A percentile compares a stretch with the other conserved stretches of the same genome.
phyloP scores from a whole-genome alignment of 768 basidiomycete species.

The Psilocybe azurescens region DNA sequence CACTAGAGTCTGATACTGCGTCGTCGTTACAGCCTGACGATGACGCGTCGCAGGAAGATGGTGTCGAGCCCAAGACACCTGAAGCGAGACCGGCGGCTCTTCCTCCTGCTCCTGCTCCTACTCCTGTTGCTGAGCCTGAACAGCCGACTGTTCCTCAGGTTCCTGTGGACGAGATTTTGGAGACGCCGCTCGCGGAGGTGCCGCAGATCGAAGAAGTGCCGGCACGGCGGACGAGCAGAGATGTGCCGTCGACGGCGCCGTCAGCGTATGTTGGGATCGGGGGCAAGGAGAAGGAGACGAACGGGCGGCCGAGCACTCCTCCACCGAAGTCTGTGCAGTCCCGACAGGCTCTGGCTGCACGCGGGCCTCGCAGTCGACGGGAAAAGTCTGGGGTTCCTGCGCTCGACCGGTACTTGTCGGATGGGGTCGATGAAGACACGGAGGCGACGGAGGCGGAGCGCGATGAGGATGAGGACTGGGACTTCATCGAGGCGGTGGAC shows the following conservation, averaged over 20 bases:
- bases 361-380: slow-evolving; percentile 49
- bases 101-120: too few species aligned
- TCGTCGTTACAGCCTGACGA: slow-evolving; percentile 22
- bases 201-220: slow-evolving; percentile 16
- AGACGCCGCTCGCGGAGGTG: slow-evolving; percentile 16
- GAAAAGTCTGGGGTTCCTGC: slow-evolving; percentile 88
- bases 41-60: slow-evolving; percentile 38
- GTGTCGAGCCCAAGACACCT: slow-evolving; percentile 73
- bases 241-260: slow-evolving; percentile 8
- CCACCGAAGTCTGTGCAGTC: slow-evolving; percentile 30
- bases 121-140: slow-evolving; percentile 21
- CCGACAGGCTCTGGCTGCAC: slow-evolving; percentile 30
- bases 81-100: slow-evolving; percentile 59
- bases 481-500: slow-evolving; percentile 81
- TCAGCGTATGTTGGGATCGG: slow-evolving; percentile 4
- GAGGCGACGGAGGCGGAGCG: slow-evolving; percentile 46
- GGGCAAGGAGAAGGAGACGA: slow-evolving; percentile 29
- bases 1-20: slow-evolving; percentile 21
- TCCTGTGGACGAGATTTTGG: slow-evolving; percentile 9
- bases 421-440: slow-evolving; percentile 54
- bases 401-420: slow-evolving; percentile 73
- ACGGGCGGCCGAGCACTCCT: slow-evolving; percentile 18
- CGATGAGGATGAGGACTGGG: slow-evolving; percentile 90
- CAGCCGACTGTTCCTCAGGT: slow-evolving; percentile 8
- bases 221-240: slow-evolving; percentile 16